phyloP scores from a whole-genome alignment of 2,329 filamentous ascomycete genomes.

The Fusarium bulbicola region DNA sequence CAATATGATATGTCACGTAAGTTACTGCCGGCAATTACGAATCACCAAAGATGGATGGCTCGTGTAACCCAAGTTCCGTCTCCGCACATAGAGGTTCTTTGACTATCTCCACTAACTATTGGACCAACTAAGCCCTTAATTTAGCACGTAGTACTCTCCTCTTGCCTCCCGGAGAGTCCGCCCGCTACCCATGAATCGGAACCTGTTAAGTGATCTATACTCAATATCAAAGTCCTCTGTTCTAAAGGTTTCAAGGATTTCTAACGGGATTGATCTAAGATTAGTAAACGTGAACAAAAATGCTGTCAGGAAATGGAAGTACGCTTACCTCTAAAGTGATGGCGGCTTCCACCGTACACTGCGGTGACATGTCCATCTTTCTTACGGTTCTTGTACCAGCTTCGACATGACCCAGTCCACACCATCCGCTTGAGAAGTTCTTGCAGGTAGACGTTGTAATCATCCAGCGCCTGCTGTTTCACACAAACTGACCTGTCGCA shows the following conservation, averaged over 20 bases:
- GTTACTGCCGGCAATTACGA: not conserved
- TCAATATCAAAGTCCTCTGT: not conserved
- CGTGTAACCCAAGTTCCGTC: not conserved
- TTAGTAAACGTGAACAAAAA: not conserved
- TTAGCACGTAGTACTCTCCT: not conserved
- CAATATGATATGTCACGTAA: not conserved
- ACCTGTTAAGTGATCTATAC: not conserved
- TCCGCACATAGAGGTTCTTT: too few relatives aligned
- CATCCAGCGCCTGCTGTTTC: not conserved
- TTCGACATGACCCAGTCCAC: conserved; percentile 3
- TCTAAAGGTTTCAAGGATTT: not conserved
- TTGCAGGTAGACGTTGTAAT: conserved; percentile 14
- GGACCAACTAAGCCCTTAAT: rapidly evolving
- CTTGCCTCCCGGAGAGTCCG: not conserved
- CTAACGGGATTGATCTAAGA: rapidly evolving
- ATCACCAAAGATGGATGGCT: not conserved
- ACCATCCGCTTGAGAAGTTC: conserved; percentile 8
- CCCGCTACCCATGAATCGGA: conserved; percentile 1
- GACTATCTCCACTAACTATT: not conserved
- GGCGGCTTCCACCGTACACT: not conserved
- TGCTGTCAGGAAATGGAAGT: rapidly evolving
- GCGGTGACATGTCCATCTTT: not conserved
- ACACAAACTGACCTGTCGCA: not conserved
- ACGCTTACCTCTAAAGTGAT: not conserved
- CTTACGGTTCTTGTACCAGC: conserved; percentile 6